These are phyloP conservation scores for Cadophora sp. DNA, from an alignment of 2,329 filamentous ascomycete genomes.

Conservation along the genomic window DNA sequence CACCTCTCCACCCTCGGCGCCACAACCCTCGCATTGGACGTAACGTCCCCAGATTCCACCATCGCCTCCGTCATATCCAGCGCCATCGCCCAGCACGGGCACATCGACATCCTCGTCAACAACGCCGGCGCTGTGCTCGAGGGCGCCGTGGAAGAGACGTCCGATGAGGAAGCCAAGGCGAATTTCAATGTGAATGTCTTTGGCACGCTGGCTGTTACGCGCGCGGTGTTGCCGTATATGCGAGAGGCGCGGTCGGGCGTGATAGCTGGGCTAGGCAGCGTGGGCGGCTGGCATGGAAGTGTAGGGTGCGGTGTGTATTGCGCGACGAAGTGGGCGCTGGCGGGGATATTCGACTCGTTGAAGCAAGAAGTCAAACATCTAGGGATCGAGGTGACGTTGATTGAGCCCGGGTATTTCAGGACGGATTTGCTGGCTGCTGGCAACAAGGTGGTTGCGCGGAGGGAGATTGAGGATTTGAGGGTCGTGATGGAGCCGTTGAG, in stretches of 20 bases:
- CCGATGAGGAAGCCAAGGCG: slow-evolving; percentile 19
- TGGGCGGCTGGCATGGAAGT: slow-evolving; percentile 26
- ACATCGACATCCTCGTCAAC: slow-evolving; percentile 47
- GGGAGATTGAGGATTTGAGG: slow-evolving; percentile 16
- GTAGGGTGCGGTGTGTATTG: slow-evolving; percentile 23
- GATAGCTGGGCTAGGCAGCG: slow-evolving; percentile 31
- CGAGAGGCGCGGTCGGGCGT: slow-evolving; percentile 50
- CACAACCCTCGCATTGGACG: slow-evolving; percentile 51
- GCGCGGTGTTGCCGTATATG: slow-evolving; percentile 55
- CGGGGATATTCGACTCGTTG: slow-evolving; percentile 28
- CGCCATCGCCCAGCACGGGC: slow-evolving; percentile 40
- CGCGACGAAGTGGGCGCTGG: slow-evolving; percentile 30
- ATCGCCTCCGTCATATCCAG: slow-evolving; percentile 48
- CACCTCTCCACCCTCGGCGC: slow-evolving; percentile 53
- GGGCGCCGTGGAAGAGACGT: slow-evolving; percentile 42
- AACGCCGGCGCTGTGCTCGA: slow-evolving; percentile 43
- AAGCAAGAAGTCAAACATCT: slow-evolving; percentile 26
- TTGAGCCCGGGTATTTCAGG: slow-evolving; percentile 58
- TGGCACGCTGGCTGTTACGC: slow-evolving; percentile 55
- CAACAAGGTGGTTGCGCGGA: slow-evolving; percentile 17
- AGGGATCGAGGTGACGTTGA: slow-evolving; percentile 31
- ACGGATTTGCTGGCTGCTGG: slow-evolving; percentile 49
- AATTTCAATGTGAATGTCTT: slow-evolving; percentile 61
- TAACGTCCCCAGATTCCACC: slow-evolving; percentile 48
- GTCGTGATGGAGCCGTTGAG: slow-evolving; percentile 30